Base-by-base conservation (phyloP, 768 basidiomycete species). In the Serendipita sp. region DNA sequence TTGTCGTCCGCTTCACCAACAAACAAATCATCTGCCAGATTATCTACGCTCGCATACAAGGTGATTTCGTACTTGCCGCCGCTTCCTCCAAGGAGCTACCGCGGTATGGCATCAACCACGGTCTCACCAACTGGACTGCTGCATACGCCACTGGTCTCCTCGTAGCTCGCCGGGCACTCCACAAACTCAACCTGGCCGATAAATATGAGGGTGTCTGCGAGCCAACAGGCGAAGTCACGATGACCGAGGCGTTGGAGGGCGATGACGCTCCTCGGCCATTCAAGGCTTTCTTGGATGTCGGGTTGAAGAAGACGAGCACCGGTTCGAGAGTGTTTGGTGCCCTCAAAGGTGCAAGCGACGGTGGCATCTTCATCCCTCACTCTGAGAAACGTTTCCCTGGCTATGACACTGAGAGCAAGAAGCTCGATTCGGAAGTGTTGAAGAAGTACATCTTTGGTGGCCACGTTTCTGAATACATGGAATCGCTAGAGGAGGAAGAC, bases 401-500 rank as follows among this genome's bases (percentile, higher is more conserved):
- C 56, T 99, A 83, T 78, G 96, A 99, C 76, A 77, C 86, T 66
- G 96, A 99, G 77, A 73, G 76, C 75, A 99, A 99, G 81, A 78
- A 86, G 75, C 83, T 99, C 67, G 93, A 99, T 68, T 85, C 91
- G 48, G 96, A 98, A 76, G 84, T 86, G 65, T 80, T 98, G 72
- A 92, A 95, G 75, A 95, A 95, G 78, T 99, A 99, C 80, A 98
- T 99, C 75, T 89, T 81, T 70, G 94, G 91, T 74, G 94, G 94
- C 63, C 96, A 99, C 75, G 88, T 99, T 65, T 91, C 96, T 62
- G 96, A 98, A 78, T 99, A 98, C 82, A 99, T 99, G 96, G 91
- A 98, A 79, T 89, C 85, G 65, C 79, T 98, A 64, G 96, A 99
- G 79, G 96, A 99, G 82, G 96, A 99, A 79, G 96, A 99, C 73